Evolutionary conservation across 2,329 filamentous ascomycete species (phyloP), one percentile per base, ranked within the genome.

Genomic region (Diaporthe sp.): DNA sequence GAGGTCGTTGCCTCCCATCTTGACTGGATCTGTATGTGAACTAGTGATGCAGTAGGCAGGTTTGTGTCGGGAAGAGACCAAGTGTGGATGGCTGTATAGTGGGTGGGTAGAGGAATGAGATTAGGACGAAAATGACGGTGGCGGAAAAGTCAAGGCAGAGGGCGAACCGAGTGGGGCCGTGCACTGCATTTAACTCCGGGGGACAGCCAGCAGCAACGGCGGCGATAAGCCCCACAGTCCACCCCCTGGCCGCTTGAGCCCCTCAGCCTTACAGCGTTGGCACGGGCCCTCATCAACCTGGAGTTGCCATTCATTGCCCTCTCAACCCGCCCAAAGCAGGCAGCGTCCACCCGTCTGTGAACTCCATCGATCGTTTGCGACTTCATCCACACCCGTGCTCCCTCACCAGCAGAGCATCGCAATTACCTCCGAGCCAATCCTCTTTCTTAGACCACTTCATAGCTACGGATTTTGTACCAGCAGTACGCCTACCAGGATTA

Each of bases 1-100:
- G 82, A 99, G 91, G 89, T 98, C 96, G 83, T 95, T 95, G 87
- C 84, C 84, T 83, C 96, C 96, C 94, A 97, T 98, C 78, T 86
- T 94, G 86, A 80, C 84, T 42, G 10, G 1, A n/a, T 51, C 9
- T n/a, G 19, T 17, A 17, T 19, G 31, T 15, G 31, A 13, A 25
- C 53, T 71, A 37, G 34, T 34, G 67, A 28, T 57, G 71, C 34
- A 37, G 49, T 25, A 1, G 55, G 49, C 28, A 34, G 22, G 49
- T n/a, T 28, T 19, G 46, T 51, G 31, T 53, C 31, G 58, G 46
- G 10, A 34, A 28, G 25, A 42, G 39, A 37, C 19, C 67, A 19
- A 58, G 49, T 19, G 39, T 10, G 9, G 46, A 25, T 53, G 49
- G 53, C 25, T 55, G 31, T 34, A 28, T n/a, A 10, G 42, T 42